phyloP scores from a whole-genome alignment of 768 basidiomycete genomes.

The Trametes gibbosa region DNA sequence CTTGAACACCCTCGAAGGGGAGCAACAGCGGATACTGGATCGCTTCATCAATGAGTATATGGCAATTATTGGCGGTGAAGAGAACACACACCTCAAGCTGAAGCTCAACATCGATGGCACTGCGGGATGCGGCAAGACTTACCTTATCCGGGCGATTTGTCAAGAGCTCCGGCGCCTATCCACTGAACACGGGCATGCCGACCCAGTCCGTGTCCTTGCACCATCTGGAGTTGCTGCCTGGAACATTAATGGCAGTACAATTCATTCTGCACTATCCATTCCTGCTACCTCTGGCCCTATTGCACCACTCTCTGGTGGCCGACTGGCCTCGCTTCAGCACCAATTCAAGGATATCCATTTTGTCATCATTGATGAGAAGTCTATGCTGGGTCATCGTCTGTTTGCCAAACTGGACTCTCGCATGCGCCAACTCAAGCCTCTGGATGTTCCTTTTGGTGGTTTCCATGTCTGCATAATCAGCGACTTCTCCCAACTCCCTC shows the following conservation, averaged over 20 bases:
- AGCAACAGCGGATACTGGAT: not conserved
- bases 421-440: not conserved
- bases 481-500: not conserved
- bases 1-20: not conserved
- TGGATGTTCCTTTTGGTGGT: not conserved
- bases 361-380: not conserved
- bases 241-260: not conserved
- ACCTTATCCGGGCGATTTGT: not conserved
- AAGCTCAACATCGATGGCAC: not conserved
- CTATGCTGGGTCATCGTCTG: not conserved
- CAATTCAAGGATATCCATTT: not conserved
- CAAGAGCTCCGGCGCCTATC: not conserved
- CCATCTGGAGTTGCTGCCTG: not conserved
- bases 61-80: not conserved
- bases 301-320: not conserved
- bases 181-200: not conserved
- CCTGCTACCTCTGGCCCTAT: not conserved
- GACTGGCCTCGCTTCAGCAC: not conserved
- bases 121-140: not conserved
- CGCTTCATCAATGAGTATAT: not conserved
- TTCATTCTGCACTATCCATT: not conserved
- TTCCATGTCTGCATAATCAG: not conserved
- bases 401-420: not conserved
- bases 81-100: not conserved
- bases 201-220: not conserved